Percentiles rank a stretch among this genome's conserved stretches.
Evolutionary conservation across 192 early-diverging fungal genomes (phyloP).

Genomic region (Chytriomyces confervae): DNA sequence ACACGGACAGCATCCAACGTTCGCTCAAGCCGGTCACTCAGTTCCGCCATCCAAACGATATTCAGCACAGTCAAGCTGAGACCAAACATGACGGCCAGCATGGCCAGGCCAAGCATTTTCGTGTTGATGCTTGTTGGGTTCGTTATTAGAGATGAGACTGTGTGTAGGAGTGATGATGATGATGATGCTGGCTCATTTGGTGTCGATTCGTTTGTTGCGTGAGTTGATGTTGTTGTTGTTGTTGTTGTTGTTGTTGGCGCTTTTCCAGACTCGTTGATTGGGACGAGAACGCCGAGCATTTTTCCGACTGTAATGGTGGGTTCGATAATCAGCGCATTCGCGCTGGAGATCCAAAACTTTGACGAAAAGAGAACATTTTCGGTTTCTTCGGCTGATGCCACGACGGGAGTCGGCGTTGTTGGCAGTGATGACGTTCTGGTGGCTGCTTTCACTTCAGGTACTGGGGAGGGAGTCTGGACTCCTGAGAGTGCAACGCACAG

Average conservation of each 20-base stretch:
- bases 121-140: constrained; percentile 11
- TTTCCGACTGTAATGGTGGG: constrained; percentile 6
- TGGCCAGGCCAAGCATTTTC: constrained; percentile 17
- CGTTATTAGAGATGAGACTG: background rate
- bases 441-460: background rate
- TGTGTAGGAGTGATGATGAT: background rate
- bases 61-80: constrained; percentile 30
- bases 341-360: background rate
- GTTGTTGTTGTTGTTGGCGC: background rate
- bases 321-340: background rate
- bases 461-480: background rate
- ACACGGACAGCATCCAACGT: constrained; percentile 23
- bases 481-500: background rate
- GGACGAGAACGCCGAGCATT: constrained; percentile 9
- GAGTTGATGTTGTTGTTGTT: background rate
- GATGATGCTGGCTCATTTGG: background rate
- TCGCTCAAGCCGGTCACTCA: constrained; percentile 27
- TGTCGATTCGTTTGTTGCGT: background rate
- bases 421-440: constrained; percentile 12
- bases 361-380: background rate
- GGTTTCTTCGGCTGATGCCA: background rate
- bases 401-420: background rate
- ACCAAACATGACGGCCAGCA: constrained; percentile 25
- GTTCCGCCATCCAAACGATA: constrained; percentile 37
- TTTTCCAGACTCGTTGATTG: background rate